A percentile compares a stretch with the other conserved stretches of the same genome.
phyloP scores from a whole-genome alignment of 306 rosid genomes.

The Pyrus betulifolia region DNA sequence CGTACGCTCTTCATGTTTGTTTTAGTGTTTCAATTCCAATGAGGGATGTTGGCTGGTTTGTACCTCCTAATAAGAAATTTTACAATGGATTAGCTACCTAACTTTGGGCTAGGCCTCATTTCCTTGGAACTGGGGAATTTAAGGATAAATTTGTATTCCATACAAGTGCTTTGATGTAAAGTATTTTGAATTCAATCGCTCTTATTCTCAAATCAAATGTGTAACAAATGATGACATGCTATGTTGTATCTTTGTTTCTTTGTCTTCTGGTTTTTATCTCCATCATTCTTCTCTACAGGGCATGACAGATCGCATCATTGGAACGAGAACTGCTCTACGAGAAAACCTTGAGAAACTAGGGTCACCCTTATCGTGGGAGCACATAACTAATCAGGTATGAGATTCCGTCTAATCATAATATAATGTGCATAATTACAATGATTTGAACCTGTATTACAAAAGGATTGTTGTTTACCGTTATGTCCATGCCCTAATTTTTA shows the following conservation, averaged over 20 bases:
- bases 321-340: constrained; percentile 64
- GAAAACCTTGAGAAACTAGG: constrained; percentile 70
- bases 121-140: background rate
- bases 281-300: constrained; percentile 33
- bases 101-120: background rate
- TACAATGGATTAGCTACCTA: background rate
- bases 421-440: background rate
- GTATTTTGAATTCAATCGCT: background rate
- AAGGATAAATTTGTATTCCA: background rate
- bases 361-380: constrained; percentile 77
- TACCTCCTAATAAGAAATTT: background rate
- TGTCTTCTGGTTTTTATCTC: background rate
- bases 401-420: background rate
- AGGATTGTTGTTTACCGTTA: background rate
- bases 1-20: background rate
- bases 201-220: background rate
- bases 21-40: no score
- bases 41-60: background rate
- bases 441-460: background rate
- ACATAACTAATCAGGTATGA: constrained; percentile 72
- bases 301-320: constrained; percentile 94
- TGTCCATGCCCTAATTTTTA: background rate
- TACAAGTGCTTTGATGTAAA: background rate
- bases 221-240: background rate
- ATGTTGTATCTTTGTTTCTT: background rate